Conservation (phyloP, 1,284 basidiomycete genomes). For the Papiliotrema nemorosa region DNA sequence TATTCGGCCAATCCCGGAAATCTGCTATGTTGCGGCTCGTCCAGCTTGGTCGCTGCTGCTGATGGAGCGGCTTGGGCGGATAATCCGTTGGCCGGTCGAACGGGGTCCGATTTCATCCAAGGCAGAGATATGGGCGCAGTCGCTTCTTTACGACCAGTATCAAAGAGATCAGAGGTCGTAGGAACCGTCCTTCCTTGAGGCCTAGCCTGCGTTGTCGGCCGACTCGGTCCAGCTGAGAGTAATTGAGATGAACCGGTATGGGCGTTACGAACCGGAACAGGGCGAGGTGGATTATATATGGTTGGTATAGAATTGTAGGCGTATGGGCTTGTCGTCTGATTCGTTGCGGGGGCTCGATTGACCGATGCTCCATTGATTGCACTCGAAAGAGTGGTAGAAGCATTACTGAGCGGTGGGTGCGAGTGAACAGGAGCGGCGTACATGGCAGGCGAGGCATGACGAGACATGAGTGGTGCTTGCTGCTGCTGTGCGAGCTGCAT, state of each 20-base stretch:
- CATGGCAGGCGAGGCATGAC: conserved; percentile 33
- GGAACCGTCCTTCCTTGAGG: conserved; percentile 29
- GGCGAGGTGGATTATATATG: too few relatives aligned
- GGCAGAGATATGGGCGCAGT: neutral
- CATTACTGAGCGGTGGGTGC: neutral
- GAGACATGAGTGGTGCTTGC: conserved; percentile 13
- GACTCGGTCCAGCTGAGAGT: neutral
- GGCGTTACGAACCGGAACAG: neutral
- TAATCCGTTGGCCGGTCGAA: conserved; percentile 1
- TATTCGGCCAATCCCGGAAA: conserved; percentile 33
- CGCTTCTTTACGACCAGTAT: conserved; percentile 6
- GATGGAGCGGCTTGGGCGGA: too few relatives aligned
- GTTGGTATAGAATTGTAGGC: too few relatives aligned
- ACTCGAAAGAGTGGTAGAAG: neutral
- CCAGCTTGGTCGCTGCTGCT: neutral
- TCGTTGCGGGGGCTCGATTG: neutral
- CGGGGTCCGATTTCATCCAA: neutral
- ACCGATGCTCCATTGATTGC: neutral
- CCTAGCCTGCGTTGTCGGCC: conserved; percentile 3
- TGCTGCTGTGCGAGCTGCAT: neutral
- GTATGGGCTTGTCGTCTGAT: neutral
- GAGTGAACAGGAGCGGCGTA: conserved; percentile 11
- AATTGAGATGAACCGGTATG: neutral
- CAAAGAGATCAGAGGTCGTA: conserved; percentile 26
- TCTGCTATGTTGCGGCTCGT: conserved; percentile 3